Conservation (phyloP, 1,139 yeast species). For the Geotrichum australiense region DNA sequence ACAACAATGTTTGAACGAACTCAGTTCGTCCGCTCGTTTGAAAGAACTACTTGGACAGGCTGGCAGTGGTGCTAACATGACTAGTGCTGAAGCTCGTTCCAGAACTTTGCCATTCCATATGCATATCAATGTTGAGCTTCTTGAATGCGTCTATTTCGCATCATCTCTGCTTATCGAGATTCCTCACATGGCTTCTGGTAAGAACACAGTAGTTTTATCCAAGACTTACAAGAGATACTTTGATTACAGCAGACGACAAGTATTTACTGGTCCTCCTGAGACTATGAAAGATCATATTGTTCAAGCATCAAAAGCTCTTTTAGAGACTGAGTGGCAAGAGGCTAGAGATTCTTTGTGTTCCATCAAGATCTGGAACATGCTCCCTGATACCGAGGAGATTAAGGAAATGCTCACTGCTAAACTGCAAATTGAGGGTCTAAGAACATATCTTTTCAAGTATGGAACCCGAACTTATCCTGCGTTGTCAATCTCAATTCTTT, state of each 20-base stretch:
- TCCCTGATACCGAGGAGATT: constrained; percentile 59
- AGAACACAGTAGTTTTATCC: constrained; percentile 43
- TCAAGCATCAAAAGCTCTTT: constrained; percentile 86
- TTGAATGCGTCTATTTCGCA: constrained; percentile 92
- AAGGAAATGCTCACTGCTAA: constrained; percentile 65
- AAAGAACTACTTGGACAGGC: constrained; percentile 96
- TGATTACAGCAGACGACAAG: constrained; percentile 91
- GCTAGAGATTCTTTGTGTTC: constrained; percentile 65
- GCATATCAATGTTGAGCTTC: constrained; percentile 92
- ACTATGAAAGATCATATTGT: constrained; percentile 90
- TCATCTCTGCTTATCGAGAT: constrained; percentile 85
- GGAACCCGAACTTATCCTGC: constrained; percentile 62
- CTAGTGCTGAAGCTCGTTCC: constrained; percentile 58
- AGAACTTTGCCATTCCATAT: constrained; percentile 94
- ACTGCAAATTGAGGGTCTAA: constrained; percentile 82
- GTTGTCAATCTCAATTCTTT: constrained; percentile 61
- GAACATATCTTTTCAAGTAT: constrained; percentile 84
- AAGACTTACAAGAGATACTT: constrained; percentile 88
- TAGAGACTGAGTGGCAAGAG: constrained; percentile 83
- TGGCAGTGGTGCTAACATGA: constrained; percentile 50
- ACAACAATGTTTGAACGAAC: constrained; percentile 81
- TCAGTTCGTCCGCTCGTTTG: constrained; percentile 77
- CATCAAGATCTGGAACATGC: constrained; percentile 84
- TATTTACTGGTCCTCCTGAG: constrained; percentile 97
- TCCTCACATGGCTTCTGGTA: constrained; percentile 71